Evolutionary conservation across 2,329 filamentous ascomycete genomes (phyloP).

Genomic region (Alternaria dauci): DNA sequence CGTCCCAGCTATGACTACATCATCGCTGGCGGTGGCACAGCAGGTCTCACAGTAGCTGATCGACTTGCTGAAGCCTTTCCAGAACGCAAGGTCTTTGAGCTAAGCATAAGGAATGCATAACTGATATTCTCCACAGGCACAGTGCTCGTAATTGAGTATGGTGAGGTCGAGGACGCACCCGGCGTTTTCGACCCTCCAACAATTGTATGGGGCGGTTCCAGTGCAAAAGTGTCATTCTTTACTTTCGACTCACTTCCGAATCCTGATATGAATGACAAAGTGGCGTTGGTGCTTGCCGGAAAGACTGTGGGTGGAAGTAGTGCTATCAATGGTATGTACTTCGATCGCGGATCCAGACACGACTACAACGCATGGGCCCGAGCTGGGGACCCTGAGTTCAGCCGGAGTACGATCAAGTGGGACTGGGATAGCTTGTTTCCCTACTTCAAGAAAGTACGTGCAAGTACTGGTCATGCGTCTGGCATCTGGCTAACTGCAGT

Average conservation of each 20-base stretch:
- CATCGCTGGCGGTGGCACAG: conserved; percentile 26
- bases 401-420: conserved; percentile 12
- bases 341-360: conserved; percentile 11
- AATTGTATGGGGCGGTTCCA: neutral
- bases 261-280: conserved; percentile 3
- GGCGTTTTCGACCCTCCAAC: conserved; percentile 7
- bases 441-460: conserved; percentile 23
- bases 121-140: neutral
- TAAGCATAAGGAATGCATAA: neutral
- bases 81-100: neutral
- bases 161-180: conserved; percentile 2
- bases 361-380: conserved; percentile 23
- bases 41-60: conserved; percentile 26
- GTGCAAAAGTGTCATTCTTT: neutral
- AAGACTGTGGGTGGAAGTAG: conserved; percentile 21
- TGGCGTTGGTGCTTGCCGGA: conserved; percentile 5
- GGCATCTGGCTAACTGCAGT: neutral
- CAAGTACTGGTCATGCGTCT: neutral
- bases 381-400: conserved; percentile 10
- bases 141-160: conserved; percentile 20
- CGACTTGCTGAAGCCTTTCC: conserved; percentile 21
- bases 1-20: conserved; percentile 24
- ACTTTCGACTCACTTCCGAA: conserved; percentile 15
- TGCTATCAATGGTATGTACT: conserved; percentile 19
- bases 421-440: conserved; percentile 24